Evolutionary conservation across 2,329 filamentous ascomycete genomes (phyloP), one percentile per base, ranked within the genome.

Genomic region (Botrytis pseudocinerea): DNA sequence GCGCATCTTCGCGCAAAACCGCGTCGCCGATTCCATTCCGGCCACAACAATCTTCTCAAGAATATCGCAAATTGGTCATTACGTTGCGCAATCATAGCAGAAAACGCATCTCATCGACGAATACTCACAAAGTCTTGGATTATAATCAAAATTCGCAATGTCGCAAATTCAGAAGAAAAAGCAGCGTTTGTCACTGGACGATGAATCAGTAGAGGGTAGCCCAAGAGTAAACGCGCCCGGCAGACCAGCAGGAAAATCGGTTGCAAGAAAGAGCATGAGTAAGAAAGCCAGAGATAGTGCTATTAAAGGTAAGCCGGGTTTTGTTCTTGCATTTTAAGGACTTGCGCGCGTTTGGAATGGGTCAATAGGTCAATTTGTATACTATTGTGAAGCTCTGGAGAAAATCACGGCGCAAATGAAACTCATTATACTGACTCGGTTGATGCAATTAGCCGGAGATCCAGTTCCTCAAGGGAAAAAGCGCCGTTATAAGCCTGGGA

Each of bases 401-500:
- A 25, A n/a, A 35, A 35, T 42, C 7, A 18, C 14, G 12, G 46
- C 44, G 20, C 65, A 12, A 6, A 70, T 59, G 9, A 57, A 60
- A 22, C 22, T 68, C 63, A 60, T 35, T 14, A 12, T 46, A 62
- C 40, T 57, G 8, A 57, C 38, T 3, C 25, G 38, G 20, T 57
- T n/a, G 18, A 69, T n/a, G 22, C 66, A 9, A 68, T 71, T 62
- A 94, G 92, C 92, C 78, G 92, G 92, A 74, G 92, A 94, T 78
- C 92, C 92, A 44, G 84, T 93, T 63, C 92, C 92, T 1, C 85
- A 87, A 73, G 84, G 83, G 73, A 86, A 87, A 76, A 89, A 87
- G 76, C 87, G 87, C 76, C 88, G 92, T 77, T 94, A 93, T 80
- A 88, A 85, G 73, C 92, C 92, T 1, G 94, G 94, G 80, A 98